Base-by-base conservation (phyloP, 2,329 filamentous ascomycete genomes). In the Phialophora expanda region DNA sequence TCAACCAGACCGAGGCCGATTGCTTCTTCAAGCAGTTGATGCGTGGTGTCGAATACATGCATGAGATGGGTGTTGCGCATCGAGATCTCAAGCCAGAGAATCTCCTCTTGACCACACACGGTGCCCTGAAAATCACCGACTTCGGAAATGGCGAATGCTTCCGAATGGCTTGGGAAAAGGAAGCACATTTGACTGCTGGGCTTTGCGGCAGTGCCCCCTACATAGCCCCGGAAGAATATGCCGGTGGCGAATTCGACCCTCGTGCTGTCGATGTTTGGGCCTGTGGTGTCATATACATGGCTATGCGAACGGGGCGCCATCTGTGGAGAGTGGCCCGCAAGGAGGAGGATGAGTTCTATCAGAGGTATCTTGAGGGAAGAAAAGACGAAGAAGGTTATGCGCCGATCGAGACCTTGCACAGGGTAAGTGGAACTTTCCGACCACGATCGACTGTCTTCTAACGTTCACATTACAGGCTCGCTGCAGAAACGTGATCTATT, bases 21-120 rank as follows among this genome's bases (percentile, higher is more conserved):
- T 99, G 95, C 80, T 96, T 95, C 78, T 99, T 99, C 84, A 97
- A 98, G 81, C 95, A 99, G 79, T 89, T 98, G 79, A 98, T 99
- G 94, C 91, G 95, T 64, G 95, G 95, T 68, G 95, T 99, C 60
- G 94, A 98, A 79, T 99, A 99, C 78, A 93, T 99, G 83, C 95
- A 99, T 79, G 94, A 98, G 76, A 99, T 98, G 95, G 95, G 95
- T 64, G 95, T 99, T 28, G 94, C 95, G 12, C 95, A 99, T 77
- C 91, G 95, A 68, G 95, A 99, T 74, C 82, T 99, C 54, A 99
- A 99, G 79, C 95, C 95, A 0, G 95, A 99, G 78, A 99, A 99
- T 73, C 85, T 99, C 12, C 87, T 99, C 0, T 84, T 99, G 63
- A 99, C 95, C 3, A 95, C 91, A 0, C 92, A 93, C 70, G 95